phyloP scores from a whole-genome alignment of 192 early-diverging fungal genomes.

The Chytriomyces hyalinus region DNA sequence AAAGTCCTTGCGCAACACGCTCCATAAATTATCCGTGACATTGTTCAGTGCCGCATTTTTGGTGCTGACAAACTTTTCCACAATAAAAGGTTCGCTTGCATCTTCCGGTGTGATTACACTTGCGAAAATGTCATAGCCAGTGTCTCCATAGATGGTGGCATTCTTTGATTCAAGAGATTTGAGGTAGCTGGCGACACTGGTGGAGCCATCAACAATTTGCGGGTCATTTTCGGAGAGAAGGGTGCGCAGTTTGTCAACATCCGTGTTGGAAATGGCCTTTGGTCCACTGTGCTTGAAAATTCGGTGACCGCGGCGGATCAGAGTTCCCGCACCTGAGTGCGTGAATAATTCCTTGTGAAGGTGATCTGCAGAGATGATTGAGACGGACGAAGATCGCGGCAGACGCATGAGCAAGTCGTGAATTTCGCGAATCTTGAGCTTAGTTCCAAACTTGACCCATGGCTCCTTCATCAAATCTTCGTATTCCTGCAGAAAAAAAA shows the following conservation, averaged over 20 bases:
- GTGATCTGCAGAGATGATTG: conserved; percentile 98
- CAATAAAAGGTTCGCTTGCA: conserved; percentile 59
- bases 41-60: conserved; percentile 90
- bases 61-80: conserved; percentile 91
- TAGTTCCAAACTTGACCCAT: conserved; percentile 98
- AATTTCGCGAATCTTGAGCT: conserved; percentile 96
- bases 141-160: conserved; percentile 88
- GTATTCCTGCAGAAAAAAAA: conserved; percentile 76
- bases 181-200: conserved; percentile 77
- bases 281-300: conserved; percentile 73
- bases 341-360: conserved; percentile 99
- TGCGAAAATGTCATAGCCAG: conserved; percentile 90
- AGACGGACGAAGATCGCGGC: conserved; percentile 97
- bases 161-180: conserved; percentile 66
- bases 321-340: conserved; percentile 93
- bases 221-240: conserved; percentile 80
- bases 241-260: conserved; percentile 80
- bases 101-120: conserved; percentile 64
- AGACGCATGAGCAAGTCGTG: conserved; percentile 95
- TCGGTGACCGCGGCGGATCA: conserved; percentile 94
- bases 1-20: conserved; percentile 83
- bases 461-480: conserved; percentile 90
- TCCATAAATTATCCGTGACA: conserved; percentile 96
- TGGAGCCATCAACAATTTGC: conserved; percentile 65
- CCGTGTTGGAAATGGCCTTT: conserved; percentile 61